Evolutionary conservation across 2,329 filamentous ascomycete genomes (phyloP), one percentile per base, ranked within the genome.

Genomic region (Microcyclospora pomicola): DNA sequence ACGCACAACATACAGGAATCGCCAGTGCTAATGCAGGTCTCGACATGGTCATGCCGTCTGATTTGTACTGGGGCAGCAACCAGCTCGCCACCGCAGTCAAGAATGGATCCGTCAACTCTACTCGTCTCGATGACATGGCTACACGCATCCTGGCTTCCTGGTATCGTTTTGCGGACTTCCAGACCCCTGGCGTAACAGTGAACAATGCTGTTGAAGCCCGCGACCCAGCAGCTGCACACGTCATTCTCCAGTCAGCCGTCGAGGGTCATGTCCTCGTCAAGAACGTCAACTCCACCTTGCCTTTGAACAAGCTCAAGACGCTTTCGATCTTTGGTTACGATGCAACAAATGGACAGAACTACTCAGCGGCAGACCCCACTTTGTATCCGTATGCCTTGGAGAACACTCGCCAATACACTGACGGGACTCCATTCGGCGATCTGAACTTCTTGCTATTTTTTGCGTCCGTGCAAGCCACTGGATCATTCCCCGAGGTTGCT

Each of bases 241-340:
- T 66, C 0, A 52, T 75, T 0, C 48, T 75, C 0, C 60, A 72
- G 11, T 68, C 69, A 1, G 73, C 72, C 1, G 57, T 74, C 2
- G 73, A 76, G 45, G 73, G 75, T 6, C 72, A 75, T 34, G 74
- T 79, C 2, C 62, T 79, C 1, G 62, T 78, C 27, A 79, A 79
- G 51, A 78, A 80, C 51, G 58, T 51, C 19, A 68, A 70, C 33
- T n/a, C 19, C 3, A 62, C 71, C 0, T 61, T 78, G 1, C 74
- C 75, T 0, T 53, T 80, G 0, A 61, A 63, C 5, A 53, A 42
- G 5, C 64, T 63, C 11, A 24, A 68, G 63, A 63, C 61, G 27
- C 63, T 72, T 34, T 62, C 59, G 2, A 55, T 73, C 2, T 68
- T 71, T 39, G 69, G 69, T 1, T 66, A 67, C 38, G 64, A 66